Evolutionary conservation across 306 rosid genomes (phyloP).

Genomic region (Trifolium dubium): DNA sequence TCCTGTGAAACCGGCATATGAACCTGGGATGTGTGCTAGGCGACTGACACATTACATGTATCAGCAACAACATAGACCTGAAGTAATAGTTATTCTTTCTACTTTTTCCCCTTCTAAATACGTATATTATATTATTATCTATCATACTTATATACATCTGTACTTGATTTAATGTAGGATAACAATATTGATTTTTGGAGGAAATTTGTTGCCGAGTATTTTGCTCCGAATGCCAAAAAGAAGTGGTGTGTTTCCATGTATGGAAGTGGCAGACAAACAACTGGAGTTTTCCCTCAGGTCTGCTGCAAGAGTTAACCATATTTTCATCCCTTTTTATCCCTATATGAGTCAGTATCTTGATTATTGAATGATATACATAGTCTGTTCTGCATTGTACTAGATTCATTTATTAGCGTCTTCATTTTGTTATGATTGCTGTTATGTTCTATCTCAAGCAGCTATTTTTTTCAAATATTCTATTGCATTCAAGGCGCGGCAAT

Average conservation of each 20-base stretch:
- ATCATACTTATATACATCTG: conserved; percentile 30
- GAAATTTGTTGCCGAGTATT: conserved; percentile 89
- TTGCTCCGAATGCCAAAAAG: conserved; percentile 93
- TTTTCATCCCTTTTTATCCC: conserved; percentile 43
- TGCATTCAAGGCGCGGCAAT: conserved; percentile 21
- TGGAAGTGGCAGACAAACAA: conserved; percentile 92
- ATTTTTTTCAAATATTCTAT: conserved; percentile 8
- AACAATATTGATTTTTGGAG: conserved; percentile 98
- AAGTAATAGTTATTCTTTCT: conserved; percentile 54
- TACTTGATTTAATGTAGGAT: conserved; percentile 61
- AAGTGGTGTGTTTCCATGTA: conserved; percentile 99
- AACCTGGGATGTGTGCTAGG: conserved; percentile 97
- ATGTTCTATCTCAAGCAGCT: conserved; percentile 12
- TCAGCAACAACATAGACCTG: conserved; percentile 93
- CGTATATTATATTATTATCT: conserved; percentile 14
- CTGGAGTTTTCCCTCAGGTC: conserved; percentile 98
- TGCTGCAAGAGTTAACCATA: conserved; percentile 44
- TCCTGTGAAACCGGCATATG: conserved; percentile 80
- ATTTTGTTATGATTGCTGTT: conserved; percentile 19
- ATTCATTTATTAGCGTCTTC: conserved; percentile 32
- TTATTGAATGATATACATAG: conserved; percentile 31
- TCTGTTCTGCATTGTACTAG: conserved; percentile 1
- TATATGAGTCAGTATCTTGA: conserved; percentile 45
- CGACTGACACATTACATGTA: conserved; percentile 91
- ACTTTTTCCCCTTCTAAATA: conserved; percentile 17